phyloP scores from a whole-genome alignment of 306 rosid species.

The Albizia julibrissin region DNA sequence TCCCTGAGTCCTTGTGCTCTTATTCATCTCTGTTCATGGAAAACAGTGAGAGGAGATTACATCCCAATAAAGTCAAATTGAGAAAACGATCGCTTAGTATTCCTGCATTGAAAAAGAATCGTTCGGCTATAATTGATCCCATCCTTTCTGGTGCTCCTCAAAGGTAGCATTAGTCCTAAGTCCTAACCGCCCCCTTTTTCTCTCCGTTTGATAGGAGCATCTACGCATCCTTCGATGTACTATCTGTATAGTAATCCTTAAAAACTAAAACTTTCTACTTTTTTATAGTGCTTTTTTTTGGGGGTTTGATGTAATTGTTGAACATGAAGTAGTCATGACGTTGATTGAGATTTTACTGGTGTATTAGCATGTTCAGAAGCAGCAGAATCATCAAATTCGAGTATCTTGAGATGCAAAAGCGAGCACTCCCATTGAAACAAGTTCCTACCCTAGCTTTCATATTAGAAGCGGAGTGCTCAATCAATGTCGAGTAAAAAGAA shows the following conservation, averaged over 20 bases:
- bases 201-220: not conserved
- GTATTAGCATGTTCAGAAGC: not conserved
- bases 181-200: not conserved
- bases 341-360: slow-evolving; percentile 16
- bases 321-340: not conserved
- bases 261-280: not conserved
- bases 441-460: not conserved
- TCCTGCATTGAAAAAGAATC: slow-evolving; percentile 64
- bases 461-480: not conserved
- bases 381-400: not conserved
- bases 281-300: slow-evolving; percentile 9
- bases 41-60: slow-evolving; percentile 49
- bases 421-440: not conserved
- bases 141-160: slow-evolving; percentile 74
- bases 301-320: not conserved
- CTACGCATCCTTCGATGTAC: not conserved
- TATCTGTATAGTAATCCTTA: slow-evolving; percentile 32
- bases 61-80: slow-evolving; percentile 46
- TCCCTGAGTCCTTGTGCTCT: slow-evolving; percentile 50
- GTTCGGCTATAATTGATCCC: slow-evolving; percentile 54
- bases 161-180: slow-evolving; percentile 38
- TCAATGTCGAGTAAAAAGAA: not conserved
- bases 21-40: slow-evolving; percentile 55
- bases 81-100: slow-evolving; percentile 86
- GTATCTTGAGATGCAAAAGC: not conserved